Base-by-base conservation (phyloP, 106 monocot genomes). In the Posidonia australis region DNA sequence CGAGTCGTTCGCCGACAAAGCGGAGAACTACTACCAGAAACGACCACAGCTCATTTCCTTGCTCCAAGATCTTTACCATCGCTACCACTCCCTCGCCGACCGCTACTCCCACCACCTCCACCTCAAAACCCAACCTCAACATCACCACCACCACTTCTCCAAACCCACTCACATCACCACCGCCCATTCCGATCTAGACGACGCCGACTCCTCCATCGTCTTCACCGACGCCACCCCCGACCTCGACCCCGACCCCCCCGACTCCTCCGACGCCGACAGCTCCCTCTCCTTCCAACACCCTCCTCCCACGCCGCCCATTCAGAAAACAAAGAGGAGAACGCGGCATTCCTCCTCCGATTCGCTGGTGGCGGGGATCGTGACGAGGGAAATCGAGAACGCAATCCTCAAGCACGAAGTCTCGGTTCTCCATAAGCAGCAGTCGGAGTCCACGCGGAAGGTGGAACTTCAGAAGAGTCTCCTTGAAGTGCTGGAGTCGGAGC, bases 401-500 rank as follows among this genome's bases (percentile, higher is more conserved):
- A 18, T 94, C 4, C 65, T 89, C 19, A 46, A 67, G 27, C 62
- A 65, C 5, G 82, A 83, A 68, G 19, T 80, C 26, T 20, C 10
- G 12, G 44, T 57, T 54, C 61, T 66, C 19, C 82, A 80, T 31
- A 65, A 74, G 52, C 70, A 43, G 20, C 23, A 56, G 22, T 26
- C 54, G 4, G 93, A 93, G 62, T 73, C 79, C 7, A 54, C 42
- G 24, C 62, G 86, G 32, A 93, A 86, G 79, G 67, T 84, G 26
- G 86, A 89, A 54, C 72, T 94, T 58, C 94, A 94, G 74, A 67
- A 63, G 44, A 89, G 86, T 70, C 64, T 94, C 57, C 55, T 90
- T 51, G 94, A 94, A 77, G 86, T 94, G 60, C 77, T 94, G 63
- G 94, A 94, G 70, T 83, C 94, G 60, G 94, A 94, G 76, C 58